Percentiles rank a stretch among this genome's conserved stretches.
Conservation (phyloP, 371 early-diverging fungal genomes). For the Syncephalis fuscata region DNA sequence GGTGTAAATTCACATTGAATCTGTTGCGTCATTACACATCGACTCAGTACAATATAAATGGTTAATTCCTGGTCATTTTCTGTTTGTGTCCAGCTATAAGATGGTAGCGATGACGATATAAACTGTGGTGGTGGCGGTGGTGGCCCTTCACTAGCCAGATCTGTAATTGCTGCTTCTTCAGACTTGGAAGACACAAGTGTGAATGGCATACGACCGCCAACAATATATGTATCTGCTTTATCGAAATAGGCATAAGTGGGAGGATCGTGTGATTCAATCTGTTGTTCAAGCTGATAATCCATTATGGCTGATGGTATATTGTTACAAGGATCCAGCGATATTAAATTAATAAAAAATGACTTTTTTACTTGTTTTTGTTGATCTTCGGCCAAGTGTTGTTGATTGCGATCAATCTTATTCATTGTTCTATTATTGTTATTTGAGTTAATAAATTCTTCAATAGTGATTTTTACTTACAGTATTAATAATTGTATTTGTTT, state of each 20-base stretch:
- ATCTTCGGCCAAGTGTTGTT: too few species aligned
- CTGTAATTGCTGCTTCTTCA: not conserved
- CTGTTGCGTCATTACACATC: constrained; percentile 20
- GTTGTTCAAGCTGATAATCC: too few species aligned
- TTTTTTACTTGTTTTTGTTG: too few species aligned
- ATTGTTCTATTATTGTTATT: too few species aligned
- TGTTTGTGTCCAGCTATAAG: constrained; percentile 60
- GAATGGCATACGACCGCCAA: constrained; percentile 5
- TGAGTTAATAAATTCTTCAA: too few species aligned
- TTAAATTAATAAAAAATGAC: not conserved
- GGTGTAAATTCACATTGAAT: constrained; percentile 13
- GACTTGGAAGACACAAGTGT: constrained; percentile 7
- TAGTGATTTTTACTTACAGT: too few species aligned
- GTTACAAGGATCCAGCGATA: not conserved
- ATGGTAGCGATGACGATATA: constrained; percentile 12
- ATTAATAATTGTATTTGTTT: too few species aligned
- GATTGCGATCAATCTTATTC: too few species aligned
- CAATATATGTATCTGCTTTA: constrained; percentile 11
- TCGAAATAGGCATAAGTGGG: constrained; percentile 31
- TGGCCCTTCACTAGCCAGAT: too few species aligned
- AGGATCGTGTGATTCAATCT: not conserved
- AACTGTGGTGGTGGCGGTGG: too few species aligned
- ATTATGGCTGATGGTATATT: not conserved
- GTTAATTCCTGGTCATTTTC: constrained; percentile 27
- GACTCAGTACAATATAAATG: constrained; percentile 32